Percentiles rank a stretch among this genome's conserved stretches.
phyloP scores from a whole-genome alignment of 192 early-diverging fungal genomes.

The Funneliformis geosporum region DNA sequence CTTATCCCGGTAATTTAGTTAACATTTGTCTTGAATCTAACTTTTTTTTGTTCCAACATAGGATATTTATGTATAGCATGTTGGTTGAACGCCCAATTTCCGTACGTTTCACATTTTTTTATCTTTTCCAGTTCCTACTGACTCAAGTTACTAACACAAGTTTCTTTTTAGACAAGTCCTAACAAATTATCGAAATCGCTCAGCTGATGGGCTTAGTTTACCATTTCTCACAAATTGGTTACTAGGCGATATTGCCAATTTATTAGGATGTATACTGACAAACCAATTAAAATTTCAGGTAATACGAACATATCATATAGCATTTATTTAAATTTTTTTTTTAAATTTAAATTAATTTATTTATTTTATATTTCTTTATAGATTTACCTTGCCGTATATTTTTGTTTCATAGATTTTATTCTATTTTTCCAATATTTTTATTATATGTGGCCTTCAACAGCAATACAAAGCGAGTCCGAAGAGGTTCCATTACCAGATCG shows the following conservation, averaged over 20 bases:
- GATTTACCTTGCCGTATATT: constrained; percentile 55
- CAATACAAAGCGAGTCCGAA: too few relatives aligned
- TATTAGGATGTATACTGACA: constrained; percentile 70
- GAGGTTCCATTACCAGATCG: not conserved
- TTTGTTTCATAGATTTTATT: constrained; percentile 44
- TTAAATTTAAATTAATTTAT: too few relatives aligned
- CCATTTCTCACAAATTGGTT: constrained; percentile 68
- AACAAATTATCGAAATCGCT: constrained; percentile 47
- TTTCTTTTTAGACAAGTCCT: constrained; percentile 43
- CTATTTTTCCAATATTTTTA: constrained; percentile 48
- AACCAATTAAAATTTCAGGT: constrained; percentile 79
- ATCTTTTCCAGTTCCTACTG: not conserved
- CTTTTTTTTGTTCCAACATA: constrained; percentile 1
- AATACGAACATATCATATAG: constrained; percentile 27
- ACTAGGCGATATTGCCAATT: constrained; percentile 65
- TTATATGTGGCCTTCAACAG: constrained; percentile 31
- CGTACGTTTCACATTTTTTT: constrained; percentile 49
- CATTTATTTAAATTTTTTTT: too few relatives aligned
- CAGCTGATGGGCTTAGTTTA: constrained; percentile 50
- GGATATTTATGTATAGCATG: constrained; percentile 65
- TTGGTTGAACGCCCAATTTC: constrained; percentile 75
- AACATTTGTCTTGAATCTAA: not conserved
- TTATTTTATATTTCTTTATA: constrained; percentile 29
- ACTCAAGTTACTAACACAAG: not conserved
- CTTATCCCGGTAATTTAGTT: not conserved